Conservation (phyloP, 768 basidiomycete species). For the Xerocomus brunneocitrinus region DNA sequence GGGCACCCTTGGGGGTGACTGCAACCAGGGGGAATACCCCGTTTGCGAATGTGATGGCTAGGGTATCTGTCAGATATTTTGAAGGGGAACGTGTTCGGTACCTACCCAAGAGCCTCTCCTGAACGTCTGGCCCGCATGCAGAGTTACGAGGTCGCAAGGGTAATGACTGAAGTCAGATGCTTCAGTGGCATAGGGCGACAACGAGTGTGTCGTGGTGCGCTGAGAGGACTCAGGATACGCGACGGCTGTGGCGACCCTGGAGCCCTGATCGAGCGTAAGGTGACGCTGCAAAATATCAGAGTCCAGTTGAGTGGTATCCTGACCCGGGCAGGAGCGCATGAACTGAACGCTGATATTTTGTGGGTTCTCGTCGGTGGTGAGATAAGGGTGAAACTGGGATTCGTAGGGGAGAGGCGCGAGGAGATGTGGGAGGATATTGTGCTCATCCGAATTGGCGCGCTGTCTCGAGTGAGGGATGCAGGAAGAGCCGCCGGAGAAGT, state of each 20-base stretch:
- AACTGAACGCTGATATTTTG: slow-evolving; percentile 32
- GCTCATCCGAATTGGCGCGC: slow-evolving; percentile 12
- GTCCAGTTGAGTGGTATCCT: slow-evolving; percentile 23
- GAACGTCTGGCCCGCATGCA: slow-evolving; percentile 9
- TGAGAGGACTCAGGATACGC: slow-evolving; percentile 31
- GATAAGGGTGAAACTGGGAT: slow-evolving; percentile 13
- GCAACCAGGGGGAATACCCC: slow-evolving; percentile 13
- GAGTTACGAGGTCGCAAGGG: slow-evolving; percentile 7
- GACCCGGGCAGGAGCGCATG: slow-evolving; percentile 22
- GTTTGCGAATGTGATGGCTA: slow-evolving; percentile 18
- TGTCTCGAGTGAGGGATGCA: slow-evolving; percentile 10
- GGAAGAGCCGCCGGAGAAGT: slow-evolving; percentile 11
- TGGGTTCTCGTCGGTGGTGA: slow-evolving; percentile 6
- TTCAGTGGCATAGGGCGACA: slow-evolving; percentile 14
- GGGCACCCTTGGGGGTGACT: slow-evolving; percentile 6
- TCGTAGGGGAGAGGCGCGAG: slow-evolving; percentile 13
- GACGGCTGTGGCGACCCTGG: neutral
- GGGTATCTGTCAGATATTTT: slow-evolving; percentile 15
- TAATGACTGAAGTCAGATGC: slow-evolving; percentile 9
- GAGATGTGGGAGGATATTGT: slow-evolving; percentile 17
- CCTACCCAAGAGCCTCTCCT: slow-evolving; percentile 28
- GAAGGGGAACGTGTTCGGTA: neutral
- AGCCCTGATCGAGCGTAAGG: slow-evolving; percentile 6
- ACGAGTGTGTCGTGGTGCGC: slow-evolving; percentile 24
- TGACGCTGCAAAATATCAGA: slow-evolving; percentile 23